Evolutionary conservation across 2,329 filamentous ascomycete genomes (phyloP).

Genomic region (Grosmannia serpens): DNA sequence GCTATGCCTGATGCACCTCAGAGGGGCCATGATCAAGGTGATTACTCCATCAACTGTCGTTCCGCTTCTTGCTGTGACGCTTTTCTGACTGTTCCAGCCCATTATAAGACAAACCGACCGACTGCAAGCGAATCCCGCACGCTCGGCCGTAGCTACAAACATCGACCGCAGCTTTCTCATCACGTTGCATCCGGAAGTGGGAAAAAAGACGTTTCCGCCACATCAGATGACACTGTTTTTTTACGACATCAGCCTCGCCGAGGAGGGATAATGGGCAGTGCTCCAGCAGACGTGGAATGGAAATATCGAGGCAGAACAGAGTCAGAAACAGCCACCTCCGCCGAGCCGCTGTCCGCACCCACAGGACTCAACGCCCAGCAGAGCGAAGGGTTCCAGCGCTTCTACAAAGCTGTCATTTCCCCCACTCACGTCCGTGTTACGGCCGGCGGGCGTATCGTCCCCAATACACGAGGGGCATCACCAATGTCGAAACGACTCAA

Average conservation of each 20-base stretch:
- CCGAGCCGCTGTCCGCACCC: slow-evolving; percentile 42
- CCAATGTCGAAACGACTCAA: slow-evolving; percentile 41
- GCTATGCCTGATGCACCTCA: slow-evolving; percentile 3
- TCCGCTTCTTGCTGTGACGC: background rate
- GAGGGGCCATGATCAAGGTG: slow-evolving; percentile 9
- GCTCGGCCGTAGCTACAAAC: slow-evolving; percentile 8
- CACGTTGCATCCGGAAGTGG: background rate
- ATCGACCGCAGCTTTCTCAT: background rate
- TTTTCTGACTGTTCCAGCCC: background rate
- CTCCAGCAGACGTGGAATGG: slow-evolving; percentile 15
- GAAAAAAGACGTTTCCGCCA: slow-evolving; percentile 22
- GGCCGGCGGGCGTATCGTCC: slow-evolving; percentile 55
- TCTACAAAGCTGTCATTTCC: slow-evolving; percentile 57
- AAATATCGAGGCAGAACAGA: slow-evolving; percentile 29
- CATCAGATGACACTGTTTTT: slow-evolving; percentile 22
- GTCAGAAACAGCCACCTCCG: slow-evolving; percentile 33
- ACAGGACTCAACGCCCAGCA: slow-evolving; percentile 41
- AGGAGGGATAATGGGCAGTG: background rate
- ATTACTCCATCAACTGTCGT: background rate
- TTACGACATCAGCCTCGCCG: slow-evolving; percentile 14
- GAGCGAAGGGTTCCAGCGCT: slow-evolving; percentile 54
- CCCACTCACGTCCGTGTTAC: slow-evolving; percentile 57
- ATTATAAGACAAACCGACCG: background rate
- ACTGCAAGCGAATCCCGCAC: slow-evolving; percentile 4
- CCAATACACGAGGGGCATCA: slow-evolving; percentile 43